Conservation (phyloP, 2,329 filamentous ascomycete species). For the Nemania abortiva region DNA sequence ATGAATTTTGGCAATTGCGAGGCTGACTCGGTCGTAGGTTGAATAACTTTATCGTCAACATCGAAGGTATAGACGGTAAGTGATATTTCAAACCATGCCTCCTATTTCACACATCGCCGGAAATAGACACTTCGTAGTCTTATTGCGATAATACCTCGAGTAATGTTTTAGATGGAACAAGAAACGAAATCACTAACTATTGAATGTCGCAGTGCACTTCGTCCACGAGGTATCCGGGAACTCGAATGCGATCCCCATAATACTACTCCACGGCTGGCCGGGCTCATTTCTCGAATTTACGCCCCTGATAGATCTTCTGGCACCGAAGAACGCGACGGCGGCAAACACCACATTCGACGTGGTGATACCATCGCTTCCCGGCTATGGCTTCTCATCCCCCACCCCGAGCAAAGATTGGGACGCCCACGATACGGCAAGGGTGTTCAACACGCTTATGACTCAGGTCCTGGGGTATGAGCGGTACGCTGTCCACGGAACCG, state of each 20-base stretch:
- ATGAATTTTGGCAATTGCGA: not conserved
- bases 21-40: slow-evolving; percentile 9
- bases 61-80: slow-evolving; percentile 27
- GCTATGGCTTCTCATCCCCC: slow-evolving; percentile 22
- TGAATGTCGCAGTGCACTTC: slow-evolving; percentile 20
- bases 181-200: not conserved
- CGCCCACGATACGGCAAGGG: slow-evolving; percentile 9
- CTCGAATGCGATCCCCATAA: slow-evolving; percentile 23
- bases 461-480: slow-evolving; percentile 24
- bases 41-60: slow-evolving; percentile 22
- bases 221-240: slow-evolving; percentile 22
- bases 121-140: not conserved
- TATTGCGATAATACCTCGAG: too few relatives aligned
- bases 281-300: slow-evolving; percentile 26
- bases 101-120: not conserved
- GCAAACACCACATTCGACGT: slow-evolving; percentile 20
- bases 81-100: not conserved
- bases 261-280: slow-evolving; percentile 30
- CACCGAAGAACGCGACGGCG: not conserved
- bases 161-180: not conserved
- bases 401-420: slow-evolving; percentile 13
- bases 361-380: slow-evolving; percentile 29
- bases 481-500: slow-evolving; percentile 27
- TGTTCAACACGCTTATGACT: slow-evolving; percentile 30
- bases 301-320: slow-evolving; percentile 23